Evolutionary conservation across 768 basidiomycete genomes (phyloP), one percentile per base, ranked within the genome.

Genomic region (Lyophyllum decastes): DNA sequence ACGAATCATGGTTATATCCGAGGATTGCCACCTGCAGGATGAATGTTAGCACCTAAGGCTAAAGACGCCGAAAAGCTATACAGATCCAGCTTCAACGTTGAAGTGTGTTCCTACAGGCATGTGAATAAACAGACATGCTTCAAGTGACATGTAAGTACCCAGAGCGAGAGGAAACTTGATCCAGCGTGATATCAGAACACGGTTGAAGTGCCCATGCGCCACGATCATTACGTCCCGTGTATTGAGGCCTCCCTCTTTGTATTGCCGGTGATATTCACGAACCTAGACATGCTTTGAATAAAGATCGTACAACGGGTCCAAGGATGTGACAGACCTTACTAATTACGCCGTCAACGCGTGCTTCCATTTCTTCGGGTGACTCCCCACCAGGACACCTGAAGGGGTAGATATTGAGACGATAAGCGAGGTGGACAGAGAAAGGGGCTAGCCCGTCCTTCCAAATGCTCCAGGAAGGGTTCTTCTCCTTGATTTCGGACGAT

Each of bases 311-410:
- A 30, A 19, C 16, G 26, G n/a, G 45, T 26, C 12, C 33, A 30
- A 40, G 16, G 19, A 53, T 22, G 43, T 61, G 61, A 62, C 72
- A 52, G 19, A 91, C 92, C 76, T 89, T 86, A 44, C 72, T 73
- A 55, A 96, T 89, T 30, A 94, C 82, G 50, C 64, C 65, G 65
- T 98, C 95, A 11, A 94, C 90, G 24, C 95, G 84, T 49, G 73
- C 70, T 57, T 84, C 73, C 90, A 98, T 94, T 45, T 94, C 83
- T 63, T 87, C 78, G 4, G 82, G 85, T 27, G 86, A 88, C 76
- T 98, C 95, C 24, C 95, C 95, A 17, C 86, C 88, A 12, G 94
- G 93, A 64, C 94, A 96, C 2, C 92, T 93, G 61, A 8, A 33
- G 43, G 55, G 9, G 35, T 51, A 35, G 25, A 62, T 52, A 41